phyloP scores from a whole-genome alignment of 352 stramenopile species.

The Peronospora farinosa region DNA sequence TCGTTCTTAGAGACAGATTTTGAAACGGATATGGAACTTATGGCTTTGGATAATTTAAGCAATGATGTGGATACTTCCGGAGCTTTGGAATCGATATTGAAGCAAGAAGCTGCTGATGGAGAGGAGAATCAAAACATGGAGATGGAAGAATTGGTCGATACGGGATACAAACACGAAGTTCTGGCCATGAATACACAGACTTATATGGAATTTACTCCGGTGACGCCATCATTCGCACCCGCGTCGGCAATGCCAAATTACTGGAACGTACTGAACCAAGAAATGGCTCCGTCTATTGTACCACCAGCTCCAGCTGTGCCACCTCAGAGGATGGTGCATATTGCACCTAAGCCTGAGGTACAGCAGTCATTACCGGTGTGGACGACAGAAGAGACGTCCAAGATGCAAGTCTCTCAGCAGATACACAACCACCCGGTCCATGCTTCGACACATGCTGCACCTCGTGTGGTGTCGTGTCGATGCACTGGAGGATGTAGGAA shows the following conservation, averaged over 20 bases:
- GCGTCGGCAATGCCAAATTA: conserved; percentile 78
- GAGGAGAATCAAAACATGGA: conserved; percentile 35
- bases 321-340: conserved; percentile 59
- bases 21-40: conserved; percentile 64
- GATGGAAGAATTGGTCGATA: conserved; percentile 24
- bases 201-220: conserved; percentile 14
- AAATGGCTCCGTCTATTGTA: conserved; percentile 29
- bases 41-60: conserved; percentile 45
- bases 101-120: conserved; percentile 13
- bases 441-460: conserved; percentile 15
- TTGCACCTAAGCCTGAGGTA: conserved; percentile 62
- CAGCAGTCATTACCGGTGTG: conserved; percentile 13
- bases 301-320: conserved; percentile 24
- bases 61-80: neutral
- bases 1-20: conserved; percentile 52
- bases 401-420: conserved; percentile 9
- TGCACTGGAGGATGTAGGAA: conserved; percentile 80
- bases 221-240: conserved; percentile 47
- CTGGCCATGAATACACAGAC: neutral
- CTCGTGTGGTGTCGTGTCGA: conserved; percentile 62
- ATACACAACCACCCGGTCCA: conserved; percentile 6
- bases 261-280: conserved; percentile 82
- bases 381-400: conserved; percentile 12
- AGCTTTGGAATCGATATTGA: conserved; percentile 9
- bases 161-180: conserved; percentile 13